Percentiles rank a stretch among this genome's conserved stretches.
These are phyloP conservation scores for Thalassiosira delicatula DNA, from an alignment of 352 stramenopile species.

Conservation along the genomic window DNA sequence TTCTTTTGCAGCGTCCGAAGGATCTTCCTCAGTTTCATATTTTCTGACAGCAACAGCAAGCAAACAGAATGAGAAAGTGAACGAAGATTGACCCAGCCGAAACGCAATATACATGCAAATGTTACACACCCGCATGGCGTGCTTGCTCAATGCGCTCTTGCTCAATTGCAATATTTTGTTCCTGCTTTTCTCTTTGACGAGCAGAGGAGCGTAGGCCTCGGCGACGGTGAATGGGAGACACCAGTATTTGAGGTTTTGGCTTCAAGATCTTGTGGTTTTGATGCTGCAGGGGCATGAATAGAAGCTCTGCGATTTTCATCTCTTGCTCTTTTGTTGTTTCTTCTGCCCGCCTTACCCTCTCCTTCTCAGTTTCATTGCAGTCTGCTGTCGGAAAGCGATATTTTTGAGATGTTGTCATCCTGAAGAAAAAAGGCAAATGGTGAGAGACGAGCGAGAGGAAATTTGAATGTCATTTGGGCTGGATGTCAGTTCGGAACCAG, in stretches of 20 bases:
- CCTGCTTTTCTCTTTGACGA: slow-evolving; percentile 61
- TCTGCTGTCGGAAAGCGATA: slow-evolving; percentile 83
- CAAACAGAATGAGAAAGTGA: too few species aligned
- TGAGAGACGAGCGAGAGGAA: background rate
- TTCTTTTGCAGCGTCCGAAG: slow-evolving; percentile 72
- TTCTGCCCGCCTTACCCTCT: slow-evolving; percentile 69
- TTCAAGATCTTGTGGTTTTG: slow-evolving; percentile 39
- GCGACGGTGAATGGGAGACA: slow-evolving; percentile 29
- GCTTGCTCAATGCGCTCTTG: slow-evolving; percentile 59
- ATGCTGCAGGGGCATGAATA: slow-evolving; percentile 66
- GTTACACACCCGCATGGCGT: slow-evolving; percentile 29
- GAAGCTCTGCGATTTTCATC: slow-evolving; percentile 68
- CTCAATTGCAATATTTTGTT: slow-evolving; percentile 34
- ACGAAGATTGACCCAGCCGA: background rate
- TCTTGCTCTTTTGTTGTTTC: slow-evolving; percentile 64
- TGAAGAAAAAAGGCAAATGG: background rate
- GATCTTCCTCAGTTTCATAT: slow-evolving; percentile 66
- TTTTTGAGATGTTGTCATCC: slow-evolving; percentile 75
- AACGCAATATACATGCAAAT: background rate
- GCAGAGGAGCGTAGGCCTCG: slow-evolving; percentile 55
- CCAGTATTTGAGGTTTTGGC: slow-evolving; percentile 5
- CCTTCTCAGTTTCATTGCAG: slow-evolving; percentile 64
- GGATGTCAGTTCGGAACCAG: too few species aligned
- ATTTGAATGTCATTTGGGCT: background rate
- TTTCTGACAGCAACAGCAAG: slow-evolving; percentile 33